Evolutionary conservation across 805 yeast species (phyloP).

Genomic region (Myxozyma udenii): DNA sequence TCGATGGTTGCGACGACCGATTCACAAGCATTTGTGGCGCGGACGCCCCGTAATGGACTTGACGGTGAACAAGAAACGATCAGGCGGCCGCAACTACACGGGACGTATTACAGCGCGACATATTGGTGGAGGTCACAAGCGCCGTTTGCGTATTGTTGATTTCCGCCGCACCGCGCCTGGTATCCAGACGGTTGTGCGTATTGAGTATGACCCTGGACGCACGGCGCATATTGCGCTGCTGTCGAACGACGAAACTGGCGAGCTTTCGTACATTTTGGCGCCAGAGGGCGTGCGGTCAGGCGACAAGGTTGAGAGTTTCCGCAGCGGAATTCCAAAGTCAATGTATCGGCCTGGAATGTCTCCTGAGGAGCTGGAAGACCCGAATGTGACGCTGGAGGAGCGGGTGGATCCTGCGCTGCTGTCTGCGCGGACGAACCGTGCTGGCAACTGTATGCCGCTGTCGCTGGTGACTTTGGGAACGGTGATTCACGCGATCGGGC

Average conservation of each 20-base stretch:
- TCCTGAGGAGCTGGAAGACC: constrained; percentile 66
- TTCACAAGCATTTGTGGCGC: constrained; percentile 80
- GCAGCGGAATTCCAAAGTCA: constrained; percentile 58
- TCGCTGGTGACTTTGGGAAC: constrained; percentile 94
- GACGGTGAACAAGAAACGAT: constrained; percentile 66
- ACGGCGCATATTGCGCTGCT: constrained; percentile 88
- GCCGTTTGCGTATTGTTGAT: constrained; percentile 81
- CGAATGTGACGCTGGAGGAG: constrained; percentile 67
- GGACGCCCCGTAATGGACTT: constrained; percentile 76
- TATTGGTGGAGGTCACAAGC: constrained; percentile 94
- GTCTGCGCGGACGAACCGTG: constrained; percentile 79
- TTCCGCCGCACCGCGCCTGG: constrained; percentile 66
- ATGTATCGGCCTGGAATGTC: neutral
- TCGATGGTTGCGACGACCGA: constrained; percentile 76
- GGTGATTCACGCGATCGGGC: constrained; percentile 81
- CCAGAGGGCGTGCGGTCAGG: constrained; percentile 92
- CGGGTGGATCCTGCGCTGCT: constrained; percentile 86
- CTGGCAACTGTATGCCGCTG: constrained; percentile 93
- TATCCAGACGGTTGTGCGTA: constrained; percentile 72
- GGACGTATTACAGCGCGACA: constrained; percentile 91
- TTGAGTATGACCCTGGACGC: constrained; percentile 95
- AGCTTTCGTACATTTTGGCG: constrained; percentile 78
- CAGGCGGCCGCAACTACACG: constrained; percentile 84
- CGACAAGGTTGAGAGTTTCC: constrained; percentile 82
- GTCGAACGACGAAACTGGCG: constrained; percentile 58